These are phyloP conservation scores for Alternaria consortialis DNA, from an alignment of 2,329 filamentous ascomycete genomes.

Conservation along the genomic window DNA sequence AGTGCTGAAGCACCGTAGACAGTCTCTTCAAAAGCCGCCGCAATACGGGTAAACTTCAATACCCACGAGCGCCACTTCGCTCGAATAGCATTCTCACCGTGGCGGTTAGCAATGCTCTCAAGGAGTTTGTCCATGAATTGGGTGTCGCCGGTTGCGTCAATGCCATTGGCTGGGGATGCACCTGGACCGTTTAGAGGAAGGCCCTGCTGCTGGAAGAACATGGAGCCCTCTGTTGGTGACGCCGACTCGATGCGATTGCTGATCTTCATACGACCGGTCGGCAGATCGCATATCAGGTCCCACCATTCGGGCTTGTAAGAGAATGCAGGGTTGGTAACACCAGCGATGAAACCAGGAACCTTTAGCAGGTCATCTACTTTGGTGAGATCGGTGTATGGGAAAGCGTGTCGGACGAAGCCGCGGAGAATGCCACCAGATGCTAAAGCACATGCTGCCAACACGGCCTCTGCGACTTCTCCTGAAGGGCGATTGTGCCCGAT, in stretches of 20 bases:
- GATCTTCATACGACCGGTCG: constrained; percentile 92
- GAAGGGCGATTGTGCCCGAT: constrained; percentile 94
- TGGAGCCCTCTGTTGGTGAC: constrained; percentile 80
- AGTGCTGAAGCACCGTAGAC: constrained; percentile 94
- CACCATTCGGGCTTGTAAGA: constrained; percentile 97
- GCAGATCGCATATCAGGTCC: constrained; percentile 94
- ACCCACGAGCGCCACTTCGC: constrained; percentile 96
- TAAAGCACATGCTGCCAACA: constrained; percentile 93
- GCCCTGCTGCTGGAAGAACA: constrained; percentile 82
- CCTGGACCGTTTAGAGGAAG: constrained; percentile 40
- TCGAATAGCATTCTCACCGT: constrained; percentile 85
- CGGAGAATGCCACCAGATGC: constrained; percentile 91
- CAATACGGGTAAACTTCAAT: constrained; percentile 89
- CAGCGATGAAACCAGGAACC: constrained; percentile 96
- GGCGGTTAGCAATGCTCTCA: constrained; percentile 82
- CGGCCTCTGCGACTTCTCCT: constrained; percentile 96
- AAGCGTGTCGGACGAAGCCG: constrained; percentile 94
- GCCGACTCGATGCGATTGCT: constrained; percentile 85
- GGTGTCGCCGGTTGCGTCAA: constrained; percentile 83
- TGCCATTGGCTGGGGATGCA: constrained; percentile 28
- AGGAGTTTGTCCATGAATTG: constrained; percentile 89
- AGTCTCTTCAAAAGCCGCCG: constrained; percentile 92
- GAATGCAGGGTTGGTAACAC: constrained; percentile 96
- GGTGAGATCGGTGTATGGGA: constrained; percentile 96
- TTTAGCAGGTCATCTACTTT: constrained; percentile 97